Evolutionary conservation across 768 basidiomycete genomes (phyloP).

Genomic region (Lactifluus piperatus): DNA sequence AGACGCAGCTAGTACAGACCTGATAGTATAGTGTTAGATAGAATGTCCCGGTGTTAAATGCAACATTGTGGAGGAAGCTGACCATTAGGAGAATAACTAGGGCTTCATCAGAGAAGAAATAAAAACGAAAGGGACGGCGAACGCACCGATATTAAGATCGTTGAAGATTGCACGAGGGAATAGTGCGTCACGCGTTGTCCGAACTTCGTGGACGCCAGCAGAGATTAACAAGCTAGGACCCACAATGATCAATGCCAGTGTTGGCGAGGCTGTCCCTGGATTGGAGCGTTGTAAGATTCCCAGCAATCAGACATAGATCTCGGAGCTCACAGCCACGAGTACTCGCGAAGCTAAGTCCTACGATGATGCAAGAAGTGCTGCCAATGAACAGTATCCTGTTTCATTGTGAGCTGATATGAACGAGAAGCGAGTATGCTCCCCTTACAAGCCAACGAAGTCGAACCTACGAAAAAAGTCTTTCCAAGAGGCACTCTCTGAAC

Average conservation of each 20-base stretch:
- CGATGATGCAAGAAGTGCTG: slow-evolving; percentile 63
- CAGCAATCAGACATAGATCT: background rate
- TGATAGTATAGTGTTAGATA: slow-evolving; percentile 81
- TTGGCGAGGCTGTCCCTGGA: slow-evolving; percentile 55
- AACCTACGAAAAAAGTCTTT: slow-evolving; percentile 44
- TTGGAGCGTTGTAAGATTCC: background rate
- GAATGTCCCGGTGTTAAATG: slow-evolving; percentile 79
- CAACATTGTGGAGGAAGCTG: slow-evolving; percentile 74
- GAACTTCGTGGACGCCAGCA: slow-evolving; percentile 60
- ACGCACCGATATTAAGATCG: slow-evolving; percentile 50
- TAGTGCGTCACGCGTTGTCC: slow-evolving; percentile 58
- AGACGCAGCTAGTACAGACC: slow-evolving; percentile 35
- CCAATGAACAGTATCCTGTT: slow-evolving; percentile 62
- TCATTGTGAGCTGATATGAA: slow-evolving; percentile 13
- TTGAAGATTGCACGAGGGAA: slow-evolving; percentile 63
- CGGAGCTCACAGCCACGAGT: slow-evolving; percentile 55
- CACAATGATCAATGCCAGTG: slow-evolving; percentile 47
- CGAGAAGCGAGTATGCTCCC: slow-evolving; percentile 18
- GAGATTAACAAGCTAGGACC: slow-evolving; percentile 47
- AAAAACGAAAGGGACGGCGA: background rate
- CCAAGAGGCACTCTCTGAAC: slow-evolving; percentile 47
- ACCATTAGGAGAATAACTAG: slow-evolving; percentile 58
- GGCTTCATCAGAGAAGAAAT: slow-evolving; percentile 10
- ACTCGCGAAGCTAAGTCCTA: slow-evolving; percentile 73
- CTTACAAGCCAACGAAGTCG: slow-evolving; percentile 75